Conservation (phyloP, 2,329 filamentous ascomycete genomes). For the Xylariales sp. region DNA sequence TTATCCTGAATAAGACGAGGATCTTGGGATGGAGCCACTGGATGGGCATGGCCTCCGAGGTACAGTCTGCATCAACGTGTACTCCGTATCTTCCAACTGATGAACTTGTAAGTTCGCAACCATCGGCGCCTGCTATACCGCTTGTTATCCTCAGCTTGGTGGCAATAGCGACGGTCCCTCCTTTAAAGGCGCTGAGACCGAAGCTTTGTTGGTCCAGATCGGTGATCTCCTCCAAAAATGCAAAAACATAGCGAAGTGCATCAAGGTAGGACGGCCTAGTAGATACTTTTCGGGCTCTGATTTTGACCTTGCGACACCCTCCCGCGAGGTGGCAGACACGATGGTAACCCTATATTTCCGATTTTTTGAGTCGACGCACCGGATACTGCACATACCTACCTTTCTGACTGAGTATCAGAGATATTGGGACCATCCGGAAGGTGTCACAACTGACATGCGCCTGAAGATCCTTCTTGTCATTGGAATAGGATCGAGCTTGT, state of each 20-base stretch:
- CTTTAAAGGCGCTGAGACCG: conserved; percentile 19
- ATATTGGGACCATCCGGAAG: conserved; percentile 38
- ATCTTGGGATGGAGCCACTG: conserved; percentile 28
- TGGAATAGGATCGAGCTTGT: conserved; percentile 33
- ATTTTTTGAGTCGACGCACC: conserved; percentile 45
- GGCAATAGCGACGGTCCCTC: conserved; percentile 12
- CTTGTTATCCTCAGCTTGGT: conserved; percentile 17
- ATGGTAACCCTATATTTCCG: conserved; percentile 42
- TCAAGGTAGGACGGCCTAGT: conserved; percentile 30
- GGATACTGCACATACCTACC: conserved; percentile 47
- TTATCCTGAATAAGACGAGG: conserved; percentile 27
- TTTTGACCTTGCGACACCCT: conserved; percentile 20
- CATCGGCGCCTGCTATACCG: conserved; percentile 26
- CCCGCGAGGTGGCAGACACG: conserved; percentile 31
- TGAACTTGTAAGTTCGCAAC: conserved; percentile 21
- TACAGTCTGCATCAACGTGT: not conserved
- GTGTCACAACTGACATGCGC: conserved; percentile 17
- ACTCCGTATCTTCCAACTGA: not conserved
- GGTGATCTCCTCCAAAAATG: conserved; percentile 27
- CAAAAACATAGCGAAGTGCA: conserved; percentile 26
- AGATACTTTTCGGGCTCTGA: conserved; percentile 19
- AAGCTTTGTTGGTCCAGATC: conserved; percentile 20
- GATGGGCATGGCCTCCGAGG: conserved; percentile 20
- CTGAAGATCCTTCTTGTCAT: conserved; percentile 36
- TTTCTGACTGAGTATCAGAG: conserved; percentile 45